Base-by-base conservation (phyloP, 2,329 filamentous ascomycete species). In the Colletotrichum tofieldiae region DNA sequence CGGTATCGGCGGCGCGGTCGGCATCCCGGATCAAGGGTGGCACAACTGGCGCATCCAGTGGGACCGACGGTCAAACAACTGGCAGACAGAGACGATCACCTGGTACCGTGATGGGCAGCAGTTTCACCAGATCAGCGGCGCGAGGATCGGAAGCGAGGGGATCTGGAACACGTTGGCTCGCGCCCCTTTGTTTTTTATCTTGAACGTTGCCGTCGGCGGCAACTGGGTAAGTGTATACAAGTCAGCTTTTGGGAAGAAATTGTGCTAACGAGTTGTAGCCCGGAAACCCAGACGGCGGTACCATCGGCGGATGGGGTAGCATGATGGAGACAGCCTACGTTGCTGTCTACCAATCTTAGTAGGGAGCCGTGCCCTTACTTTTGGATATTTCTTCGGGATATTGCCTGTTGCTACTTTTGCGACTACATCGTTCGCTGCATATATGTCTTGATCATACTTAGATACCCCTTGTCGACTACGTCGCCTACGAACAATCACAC, bases 191-290 rank as follows among this genome's bases (percentile, higher is more conserved):
- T 87, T 83, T 75, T 80, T 87, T 59, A 83, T 87, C 59, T 77
- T 87, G 66, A 87, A 87, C 62, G 83, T 87, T 26, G 86, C 85
- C 23, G 84, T 87, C 52, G 86, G 86, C 14, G 85, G 85, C 18
- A 78, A 78, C 74, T 86, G 82, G 83, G 82, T 82, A 76, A 79
- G 80, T 79, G 20, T 37, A 37, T 11, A 37, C 35, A 20, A 5
- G 12, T 51, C 45, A 41, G 3, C 41, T 8, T 20, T 43, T 23
- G 58, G 4, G 0, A 11, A 32, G 32, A 23, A 23, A 61, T 47
- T 64, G 16, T 16, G 52, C 52, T 56, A 12, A 60, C 35, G 1
- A 35, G 1, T 4, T 29, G 1, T 16, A 83, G 82, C 77, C 77
- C 18, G 82, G 82, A 5, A 32, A 77, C 55, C 82, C 83, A 1